A percentile compares a stretch with the other conserved stretches of the same genome.
Conservation (phyloP, 2,329 filamentous ascomycete species). For the Fusarium xyrophilum region DNA sequence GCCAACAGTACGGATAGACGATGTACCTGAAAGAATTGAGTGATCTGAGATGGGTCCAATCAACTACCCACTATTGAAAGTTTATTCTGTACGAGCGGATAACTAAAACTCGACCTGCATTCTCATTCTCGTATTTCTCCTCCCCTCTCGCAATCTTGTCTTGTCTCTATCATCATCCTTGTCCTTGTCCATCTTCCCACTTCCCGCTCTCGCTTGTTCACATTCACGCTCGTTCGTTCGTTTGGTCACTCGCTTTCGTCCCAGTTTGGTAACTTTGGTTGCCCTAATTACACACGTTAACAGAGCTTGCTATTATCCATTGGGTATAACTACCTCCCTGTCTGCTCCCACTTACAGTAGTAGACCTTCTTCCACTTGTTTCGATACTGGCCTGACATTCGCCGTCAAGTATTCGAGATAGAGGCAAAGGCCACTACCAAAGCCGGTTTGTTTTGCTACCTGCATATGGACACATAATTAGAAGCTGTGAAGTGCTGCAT, state of each 20-base stretch:
- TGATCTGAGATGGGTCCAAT: neutral
- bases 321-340: constrained; percentile 9
- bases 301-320: neutral
- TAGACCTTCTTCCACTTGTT: constrained; percentile 4
- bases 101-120: constrained; percentile 1
- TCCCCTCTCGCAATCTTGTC: constrained; percentile 2
- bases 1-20: neutral
- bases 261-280: neutral
- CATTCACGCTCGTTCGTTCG: neutral
- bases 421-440: neutral
- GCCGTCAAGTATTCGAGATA: constrained; percentile 1
- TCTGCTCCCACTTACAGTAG: constrained; percentile 5
- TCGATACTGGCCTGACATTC: constrained; percentile 12
- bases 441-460: neutral
- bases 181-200: constrained; percentile 17
- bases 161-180: constrained; percentile 19
- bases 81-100: constrained; percentile 1
- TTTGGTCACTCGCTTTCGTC: constrained; percentile 23
- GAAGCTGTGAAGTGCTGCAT: neutral
- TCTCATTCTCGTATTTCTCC: constrained; percentile 15
- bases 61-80: neutral
- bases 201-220: constrained; percentile 2
- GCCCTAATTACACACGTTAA: neutral
- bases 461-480: neutral
- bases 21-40: neutral